A percentile compares a stretch with the other conserved stretches of the same genome.
Evolutionary conservation across 371 early-diverging fungal species (phyloP).

Genomic region (Mortierella sp.): DNA sequence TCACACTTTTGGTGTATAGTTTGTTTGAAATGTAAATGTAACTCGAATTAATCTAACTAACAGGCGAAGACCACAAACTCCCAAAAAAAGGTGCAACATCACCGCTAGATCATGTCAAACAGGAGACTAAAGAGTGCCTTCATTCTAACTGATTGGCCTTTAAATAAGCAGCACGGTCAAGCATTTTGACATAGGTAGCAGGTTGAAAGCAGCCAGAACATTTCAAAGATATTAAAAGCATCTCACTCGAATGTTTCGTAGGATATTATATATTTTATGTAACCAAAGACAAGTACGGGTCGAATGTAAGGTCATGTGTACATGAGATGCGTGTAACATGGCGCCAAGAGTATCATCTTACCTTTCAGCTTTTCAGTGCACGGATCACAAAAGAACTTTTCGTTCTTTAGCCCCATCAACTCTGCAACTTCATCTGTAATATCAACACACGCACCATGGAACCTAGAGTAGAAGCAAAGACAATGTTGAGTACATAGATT

Average conservation of each 20-base stretch:
- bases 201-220: slow-evolving; percentile 4
- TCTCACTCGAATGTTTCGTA: slow-evolving; percentile 15
- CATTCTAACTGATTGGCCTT: slow-evolving; percentile 5
- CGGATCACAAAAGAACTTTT: slow-evolving; percentile 59
- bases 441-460: slow-evolving; percentile 79
- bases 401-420: slow-evolving; percentile 63
- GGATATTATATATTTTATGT: slow-evolving; percentile 43
- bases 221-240: slow-evolving; percentile 9
- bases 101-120: background rate
- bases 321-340: background rate
- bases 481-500: background rate
- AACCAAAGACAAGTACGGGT: slow-evolving; percentile 6
- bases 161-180: background rate
- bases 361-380: slow-evolving; percentile 58
- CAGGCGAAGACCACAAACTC: background rate
- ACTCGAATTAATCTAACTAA: too few species aligned
- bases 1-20: too few species aligned
- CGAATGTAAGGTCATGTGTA: background rate
- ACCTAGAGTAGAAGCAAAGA: slow-evolving; percentile 63
- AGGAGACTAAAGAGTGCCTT: background rate
- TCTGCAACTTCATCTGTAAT: slow-evolving; percentile 73
- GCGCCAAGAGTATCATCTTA: slow-evolving; percentile 27
- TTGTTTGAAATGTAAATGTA: too few species aligned
- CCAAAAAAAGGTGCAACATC: background rate
- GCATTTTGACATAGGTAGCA: background rate